Evolutionary conservation across 805 yeast species (phyloP).

Genomic region (Suhomyces prunicola): DNA sequence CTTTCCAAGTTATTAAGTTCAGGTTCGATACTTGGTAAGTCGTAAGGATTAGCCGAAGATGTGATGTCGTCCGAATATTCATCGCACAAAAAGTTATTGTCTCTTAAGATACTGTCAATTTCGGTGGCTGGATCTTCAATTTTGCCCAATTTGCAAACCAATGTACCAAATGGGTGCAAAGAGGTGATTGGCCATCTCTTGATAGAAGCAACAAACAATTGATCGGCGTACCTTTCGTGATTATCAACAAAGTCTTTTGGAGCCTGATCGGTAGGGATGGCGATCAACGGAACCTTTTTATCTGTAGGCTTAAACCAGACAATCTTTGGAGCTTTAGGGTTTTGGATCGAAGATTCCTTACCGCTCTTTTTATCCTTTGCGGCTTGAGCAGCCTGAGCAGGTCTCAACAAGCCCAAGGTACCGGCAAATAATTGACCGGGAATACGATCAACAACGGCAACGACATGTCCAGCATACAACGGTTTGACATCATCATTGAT

Average conservation of each 20-base stretch:
- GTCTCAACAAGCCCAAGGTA: conserved; percentile 87
- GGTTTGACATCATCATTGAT: conserved; percentile 91
- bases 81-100: conserved; percentile 76
- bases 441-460: conserved; percentile 94
- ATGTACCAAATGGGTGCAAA: conserved; percentile 94
- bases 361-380: conserved; percentile 55
- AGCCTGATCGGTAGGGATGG: conserved; percentile 98
- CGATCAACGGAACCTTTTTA: conserved; percentile 94
- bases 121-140: conserved; percentile 76
- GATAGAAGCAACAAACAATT: conserved; percentile 88
- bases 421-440: conserved; percentile 97
- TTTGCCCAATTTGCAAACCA: conserved; percentile 81
- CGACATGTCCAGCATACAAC: conserved; percentile 95
- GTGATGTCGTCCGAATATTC: conserved; percentile 58
- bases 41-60: conserved; percentile 22
- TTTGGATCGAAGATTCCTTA: conserved; percentile 43
- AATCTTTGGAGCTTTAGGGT: conserved; percentile 74
- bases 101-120: conserved; percentile 84
- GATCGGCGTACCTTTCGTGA: conserved; percentile 77
- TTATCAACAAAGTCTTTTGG: conserved; percentile 94
- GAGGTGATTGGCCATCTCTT: conserved; percentile 99
- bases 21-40: conserved; percentile 39
- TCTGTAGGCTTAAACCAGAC: conserved; percentile 99
- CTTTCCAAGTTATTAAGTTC: conserved; percentile 40
- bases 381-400: conserved; percentile 89